Evolutionary conservation across 768 basidiomycete genomes (phyloP), one percentile per base, ranked within the genome.

Genomic region (Kwoniella mangroviensis): DNA sequence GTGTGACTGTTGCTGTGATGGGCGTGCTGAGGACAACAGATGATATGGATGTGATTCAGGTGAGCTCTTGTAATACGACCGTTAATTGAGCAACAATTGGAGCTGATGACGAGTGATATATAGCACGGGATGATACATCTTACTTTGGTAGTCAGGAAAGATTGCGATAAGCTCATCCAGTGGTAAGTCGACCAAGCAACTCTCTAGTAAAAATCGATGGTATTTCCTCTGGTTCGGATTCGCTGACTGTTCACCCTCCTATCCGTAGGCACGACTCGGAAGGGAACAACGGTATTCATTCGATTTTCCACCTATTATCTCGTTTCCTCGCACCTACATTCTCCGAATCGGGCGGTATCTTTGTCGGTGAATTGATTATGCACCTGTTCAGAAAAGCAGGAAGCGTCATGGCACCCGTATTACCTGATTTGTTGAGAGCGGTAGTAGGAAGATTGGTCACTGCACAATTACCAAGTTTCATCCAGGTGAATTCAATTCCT

Each of bases 311-410:
- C 13, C 85, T 97, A 52, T 88, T 98, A 43, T 92, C 91, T 28
- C 89, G 88, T 71, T 87, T 92, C 55, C 85, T 99, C 28, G 87
- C 89, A 67, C 86, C 86, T 0, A 88, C 86, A 69, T 89, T 92
- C 72, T 92, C 94, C 71, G 97, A 99, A 82, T 91, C 94, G 0
- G 94, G 92, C 51, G 96, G 95, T 11, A 87, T 98, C 22, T 91
- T 92, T 63, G 91, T 98, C 57, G 97, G 97, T 21, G 96, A 98
- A 78, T 86, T 99, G 53, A 92, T 99, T 79, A 92, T 98, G 73
- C 94, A 98, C 76, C 85, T 98, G 26, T 86, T 99, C 59, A 87
- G 96, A 26, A 89, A 88, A 71, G 92, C 92, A 0, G 93, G 93
- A 13, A 88, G 90, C 13, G 85, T 89, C 1, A 88, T 98, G 21